Base-by-base conservation (phyloP, 805 yeast genomes). In the Hanseniaspora clermontiae region DNA sequence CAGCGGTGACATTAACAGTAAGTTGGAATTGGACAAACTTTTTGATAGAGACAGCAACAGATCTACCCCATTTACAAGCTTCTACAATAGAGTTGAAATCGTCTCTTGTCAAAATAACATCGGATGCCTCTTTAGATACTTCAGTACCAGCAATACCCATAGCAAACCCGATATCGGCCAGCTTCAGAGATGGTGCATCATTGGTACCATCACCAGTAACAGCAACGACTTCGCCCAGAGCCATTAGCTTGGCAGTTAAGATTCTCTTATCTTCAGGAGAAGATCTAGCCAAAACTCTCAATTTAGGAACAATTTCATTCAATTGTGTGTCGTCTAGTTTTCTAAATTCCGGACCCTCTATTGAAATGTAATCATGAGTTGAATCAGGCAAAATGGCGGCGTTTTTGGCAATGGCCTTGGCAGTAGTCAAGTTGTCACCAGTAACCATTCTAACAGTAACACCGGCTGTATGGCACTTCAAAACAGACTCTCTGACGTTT, bases 181-280 rank as follows among this genome's bases (percentile, higher is more conserved):
- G 75, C 66, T 91, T 88, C 65, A 93, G 77, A 3, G 98, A 97
- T 15, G 97, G 97, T 0, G 97, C 98, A 76, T 93, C 99, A 68
- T 93, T 93, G 9, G 97, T 91, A 70, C 99, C 99, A 69, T 93
- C 99, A 66, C 98, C 99, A 40, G 99, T 93, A 38, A 91, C 97
- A 1, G 98, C 98, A 51, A 93, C 98, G 38, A 91, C 95, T 65
- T 93, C 97, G 27, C 95, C 95, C 65, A 81, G 75, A 39, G 76
- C 74, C 64, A 84, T 82, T 63, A 93, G 74, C 12, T 89, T 82
- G 60, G 84, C 86, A 38, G 95, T 98, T 47, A 93, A 75, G 32
- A 87, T 72, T 58, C 95, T 75, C 70, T 93, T 93, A 71, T 93
- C 99, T 61, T 91, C 96, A 2, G 99, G 99, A 12, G 95, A 83